A percentile compares a stretch with the other conserved stretches of the same genome.
These are phyloP conservation scores for Jaltomata sinuosa DNA, from an alignment of 257 asterid genomes.

Conservation along the genomic window DNA sequence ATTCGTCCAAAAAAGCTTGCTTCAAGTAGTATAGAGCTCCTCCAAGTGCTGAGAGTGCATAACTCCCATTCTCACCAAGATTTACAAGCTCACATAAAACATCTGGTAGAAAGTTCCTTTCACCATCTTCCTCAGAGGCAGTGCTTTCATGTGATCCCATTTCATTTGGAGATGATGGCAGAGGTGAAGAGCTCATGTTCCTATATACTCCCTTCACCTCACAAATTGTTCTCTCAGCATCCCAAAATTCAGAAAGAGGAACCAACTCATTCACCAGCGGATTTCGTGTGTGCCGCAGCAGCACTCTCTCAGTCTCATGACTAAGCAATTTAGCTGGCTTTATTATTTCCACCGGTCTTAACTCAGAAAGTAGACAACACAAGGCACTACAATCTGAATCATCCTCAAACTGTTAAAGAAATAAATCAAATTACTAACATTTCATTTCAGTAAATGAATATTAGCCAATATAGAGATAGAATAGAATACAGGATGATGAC, in stretches of 20 bases:
- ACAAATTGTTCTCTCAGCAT: constrained; percentile 65
- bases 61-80: constrained; percentile 68
- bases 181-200: constrained; percentile 27
- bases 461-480: background rate
- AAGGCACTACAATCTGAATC: constrained; percentile 88
- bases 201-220: constrained; percentile 51
- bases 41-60: constrained; percentile 94
- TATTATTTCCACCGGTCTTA: constrained; percentile 89
- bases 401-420: constrained; percentile 64
- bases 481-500: background rate
- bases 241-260: constrained; percentile 93
- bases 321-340: constrained; percentile 89
- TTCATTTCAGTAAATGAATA: background rate
- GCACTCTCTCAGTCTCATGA: constrained; percentile 71
- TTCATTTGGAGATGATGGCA: constrained; percentile 23
- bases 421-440: background rate
- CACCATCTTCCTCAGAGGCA: constrained; percentile 24
- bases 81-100: constrained; percentile 54
- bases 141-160: constrained; percentile 14
- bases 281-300: constrained; percentile 65
- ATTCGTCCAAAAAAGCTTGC: constrained; percentile 85
- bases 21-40: constrained; percentile 80
- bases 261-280: constrained; percentile 77
- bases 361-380: constrained; percentile 77
- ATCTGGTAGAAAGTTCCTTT: constrained; percentile 42